Evolutionary conservation across 2,329 filamentous ascomycete genomes (phyloP).

Genomic region (Penicillium italicum): DNA sequence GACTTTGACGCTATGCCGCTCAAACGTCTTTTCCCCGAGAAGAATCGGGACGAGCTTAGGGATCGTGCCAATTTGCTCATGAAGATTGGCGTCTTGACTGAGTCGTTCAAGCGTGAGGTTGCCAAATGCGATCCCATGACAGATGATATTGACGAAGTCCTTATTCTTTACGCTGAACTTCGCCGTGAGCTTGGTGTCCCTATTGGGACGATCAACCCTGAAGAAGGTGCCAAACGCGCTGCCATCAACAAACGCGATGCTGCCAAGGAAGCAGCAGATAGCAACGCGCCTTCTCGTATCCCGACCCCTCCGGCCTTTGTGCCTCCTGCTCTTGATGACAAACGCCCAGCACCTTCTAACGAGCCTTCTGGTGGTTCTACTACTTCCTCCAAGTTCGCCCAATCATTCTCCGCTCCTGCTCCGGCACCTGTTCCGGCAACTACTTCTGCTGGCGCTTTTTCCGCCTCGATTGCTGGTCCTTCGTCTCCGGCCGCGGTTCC

Average conservation of each 20-base stretch:
- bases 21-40: neutral
- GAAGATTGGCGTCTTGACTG: conserved; percentile 36
- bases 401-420: conserved; percentile 19
- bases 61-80: conserved; percentile 11
- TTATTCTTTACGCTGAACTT: conserved; percentile 39
- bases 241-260: neutral
- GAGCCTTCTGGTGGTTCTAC: conserved; percentile 10
- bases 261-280: neutral
- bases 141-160: conserved; percentile 35
- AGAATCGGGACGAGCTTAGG: neutral
- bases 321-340: neutral
- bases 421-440: neutral
- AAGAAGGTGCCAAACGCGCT: neutral
- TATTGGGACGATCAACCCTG: conserved; percentile 19
- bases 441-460: neutral
- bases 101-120: conserved; percentile 34
- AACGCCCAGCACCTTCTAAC: neutral
- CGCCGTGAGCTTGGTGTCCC: conserved; percentile 39
- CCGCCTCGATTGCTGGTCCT: conserved; percentile 3
- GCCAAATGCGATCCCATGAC: conserved; percentile 30
- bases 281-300: neutral
- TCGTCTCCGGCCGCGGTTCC: conserved; percentile 6
- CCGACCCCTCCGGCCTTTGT: neutral
- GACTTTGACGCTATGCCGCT: neutral
- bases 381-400: conserved; percentile 19